Evolutionary conservation across 371 early-diverging fungal genomes (phyloP).

Genomic region (Saksenaea oblongispora): DNA sequence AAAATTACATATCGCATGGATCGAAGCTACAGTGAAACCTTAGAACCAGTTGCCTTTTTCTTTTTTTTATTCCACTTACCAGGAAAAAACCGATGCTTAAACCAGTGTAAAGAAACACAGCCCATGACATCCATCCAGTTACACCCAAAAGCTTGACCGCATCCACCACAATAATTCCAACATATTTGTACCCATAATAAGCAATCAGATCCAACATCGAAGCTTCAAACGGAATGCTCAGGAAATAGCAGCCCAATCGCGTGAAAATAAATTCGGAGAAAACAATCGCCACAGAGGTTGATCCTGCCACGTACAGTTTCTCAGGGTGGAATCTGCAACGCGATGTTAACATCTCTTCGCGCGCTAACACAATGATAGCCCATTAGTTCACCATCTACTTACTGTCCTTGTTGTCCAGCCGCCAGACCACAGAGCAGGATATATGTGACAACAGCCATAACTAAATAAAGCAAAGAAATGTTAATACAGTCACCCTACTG

Average conservation of each 20-base stretch:
- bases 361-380: neutral
- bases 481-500: neutral
- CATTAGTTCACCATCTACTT: conserved; percentile 22
- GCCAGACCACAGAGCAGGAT: conserved; percentile 84
- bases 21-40: conserved; percentile 59
- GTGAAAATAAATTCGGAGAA: conserved; percentile 81
- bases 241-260: conserved; percentile 86
- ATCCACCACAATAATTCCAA: conserved; percentile 71
- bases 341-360: neutral
- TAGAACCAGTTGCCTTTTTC: neutral
- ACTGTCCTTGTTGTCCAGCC: conserved; percentile 65
- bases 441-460: conserved; percentile 95
- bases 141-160: conserved; percentile 49
- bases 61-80: conserved; percentile 18
- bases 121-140: conserved; percentile 59
- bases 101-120: conserved; percentile 73
- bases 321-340: conserved; percentile 85
- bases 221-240: conserved; percentile 87
- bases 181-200: conserved; percentile 97
- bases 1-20: conserved; percentile 88
- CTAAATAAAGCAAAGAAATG: conserved; percentile 22
- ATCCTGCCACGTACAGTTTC: conserved; percentile 85
- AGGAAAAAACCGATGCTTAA: conserved; percentile 77
- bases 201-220: conserved; percentile 86
- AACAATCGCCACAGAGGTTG: conserved; percentile 83